phyloP scores from a whole-genome alignment of 345 rosid species.

The Nasturtium officinale region DNA sequence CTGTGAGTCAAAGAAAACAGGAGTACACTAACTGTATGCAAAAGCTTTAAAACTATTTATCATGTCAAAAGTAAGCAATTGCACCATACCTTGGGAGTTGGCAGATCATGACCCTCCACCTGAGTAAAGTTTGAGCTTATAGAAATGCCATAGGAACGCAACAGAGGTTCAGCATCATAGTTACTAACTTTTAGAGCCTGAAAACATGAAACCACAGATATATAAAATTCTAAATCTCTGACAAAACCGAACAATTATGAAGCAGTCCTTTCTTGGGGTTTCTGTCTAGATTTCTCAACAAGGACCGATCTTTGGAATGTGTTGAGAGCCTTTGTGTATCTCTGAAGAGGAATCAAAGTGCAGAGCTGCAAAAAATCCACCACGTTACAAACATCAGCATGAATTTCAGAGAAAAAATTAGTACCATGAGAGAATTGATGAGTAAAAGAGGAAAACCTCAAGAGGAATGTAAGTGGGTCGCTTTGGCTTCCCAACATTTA shows the following conservation, averaged over 20 bases:
- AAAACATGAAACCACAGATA: constrained; percentile 14
- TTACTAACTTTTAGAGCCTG: constrained; percentile 71
- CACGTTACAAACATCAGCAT: constrained; percentile 9
- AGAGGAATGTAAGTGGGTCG: constrained; percentile 65
- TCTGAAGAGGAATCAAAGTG: constrained; percentile 77
- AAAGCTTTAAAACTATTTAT: not conserved
- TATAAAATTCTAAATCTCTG: not conserved
- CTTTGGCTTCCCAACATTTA: constrained; percentile 83
- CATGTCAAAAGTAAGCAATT: not conserved
- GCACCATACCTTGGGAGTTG: constrained; percentile 70
- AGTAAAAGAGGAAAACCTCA: constrained; percentile 43
- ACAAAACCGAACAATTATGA: not conserved
- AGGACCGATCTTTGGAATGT: constrained; percentile 77
- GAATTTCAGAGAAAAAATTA: not conserved
- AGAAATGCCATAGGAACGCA: constrained; percentile 73
- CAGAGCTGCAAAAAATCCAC: constrained; percentile 57
- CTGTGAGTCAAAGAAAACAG: constrained; percentile 44
- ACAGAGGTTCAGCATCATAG: constrained; percentile 78
- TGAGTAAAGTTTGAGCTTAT: constrained; percentile 63
- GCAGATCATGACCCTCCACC: constrained; percentile 81
- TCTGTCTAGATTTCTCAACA: constrained; percentile 93
- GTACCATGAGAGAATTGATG: not conserved
- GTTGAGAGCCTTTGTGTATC: constrained; percentile 82
- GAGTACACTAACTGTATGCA: not conserved
- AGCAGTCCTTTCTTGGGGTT: constrained; percentile 76